Evolutionary conservation across 2,329 filamentous ascomycete species (phyloP).

Genomic region (Atkinsonella hypoxylon): DNA sequence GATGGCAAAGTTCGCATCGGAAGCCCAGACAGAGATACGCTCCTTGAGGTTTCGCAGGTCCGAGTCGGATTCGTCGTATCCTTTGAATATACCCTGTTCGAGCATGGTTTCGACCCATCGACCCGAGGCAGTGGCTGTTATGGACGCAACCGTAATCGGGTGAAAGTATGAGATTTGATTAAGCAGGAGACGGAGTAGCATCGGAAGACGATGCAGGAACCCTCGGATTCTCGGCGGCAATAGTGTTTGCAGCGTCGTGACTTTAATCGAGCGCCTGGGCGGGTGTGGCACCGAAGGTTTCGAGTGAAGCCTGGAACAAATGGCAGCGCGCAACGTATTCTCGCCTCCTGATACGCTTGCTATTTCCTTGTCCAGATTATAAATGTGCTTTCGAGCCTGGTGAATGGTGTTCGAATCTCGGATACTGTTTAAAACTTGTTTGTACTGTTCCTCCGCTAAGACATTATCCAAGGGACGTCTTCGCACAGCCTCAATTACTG

Average conservation of each 20-base stretch:
- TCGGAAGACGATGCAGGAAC: conserved; percentile 4
- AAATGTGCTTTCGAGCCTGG: not conserved
- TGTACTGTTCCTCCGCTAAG: conserved; percentile 2
- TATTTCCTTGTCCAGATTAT: not conserved
- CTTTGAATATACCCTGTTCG: conserved; percentile 4
- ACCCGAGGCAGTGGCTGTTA: conserved; percentile 5
- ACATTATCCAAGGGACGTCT: not conserved
- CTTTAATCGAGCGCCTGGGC: conserved; percentile 5
- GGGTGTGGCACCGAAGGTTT: conserved; percentile 6
- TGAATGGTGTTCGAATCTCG: not conserved
- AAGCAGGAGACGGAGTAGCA: conserved; percentile 5
- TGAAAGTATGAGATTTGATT: conserved; percentile 5
- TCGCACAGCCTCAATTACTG: conserved; percentile 1
- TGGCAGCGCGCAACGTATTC: not conserved
- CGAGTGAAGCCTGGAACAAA: conserved; percentile 4
- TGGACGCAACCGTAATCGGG: conserved; percentile 3
- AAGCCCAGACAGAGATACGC: conserved; percentile 5
- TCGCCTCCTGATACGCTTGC: not conserved
- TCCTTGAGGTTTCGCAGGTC: conserved; percentile 1
- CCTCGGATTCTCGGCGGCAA: not conserved
- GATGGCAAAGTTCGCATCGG: conserved; percentile 5
- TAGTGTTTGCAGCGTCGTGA: conserved; percentile 5
- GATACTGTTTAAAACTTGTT: not conserved
- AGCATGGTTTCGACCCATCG: conserved; percentile 5
- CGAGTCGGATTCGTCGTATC: conserved; percentile 2